phyloP scores from a whole-genome alignment of 768 basidiomycete species.

The Pilatotrama ljubarskyi region DNA sequence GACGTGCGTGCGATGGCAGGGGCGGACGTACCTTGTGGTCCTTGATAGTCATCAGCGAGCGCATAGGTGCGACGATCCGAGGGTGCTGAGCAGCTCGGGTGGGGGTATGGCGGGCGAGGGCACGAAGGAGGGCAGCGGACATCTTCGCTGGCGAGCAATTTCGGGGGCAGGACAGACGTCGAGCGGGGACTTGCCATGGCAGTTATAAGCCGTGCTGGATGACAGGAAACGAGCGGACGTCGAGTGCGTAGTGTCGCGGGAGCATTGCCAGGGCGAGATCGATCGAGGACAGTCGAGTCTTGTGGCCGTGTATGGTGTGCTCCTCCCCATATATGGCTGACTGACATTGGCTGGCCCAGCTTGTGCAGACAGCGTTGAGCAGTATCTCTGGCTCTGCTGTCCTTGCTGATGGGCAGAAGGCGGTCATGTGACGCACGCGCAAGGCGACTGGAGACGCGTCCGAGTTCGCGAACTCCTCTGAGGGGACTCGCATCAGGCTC shows the following conservation, averaged over 20 bases:
- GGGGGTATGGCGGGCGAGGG: background rate
- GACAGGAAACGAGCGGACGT: too few relatives aligned
- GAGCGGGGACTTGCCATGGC: background rate
- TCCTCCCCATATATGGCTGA: background rate
- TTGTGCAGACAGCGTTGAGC: too few relatives aligned
- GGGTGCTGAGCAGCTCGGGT: background rate
- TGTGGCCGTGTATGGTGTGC: background rate
- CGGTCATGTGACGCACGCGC: slow-evolving; percentile 3
- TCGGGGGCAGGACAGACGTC: background rate
- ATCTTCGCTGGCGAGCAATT: background rate
- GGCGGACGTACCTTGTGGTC: slow-evolving; percentile 41
- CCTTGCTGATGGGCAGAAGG: too few relatives aligned
- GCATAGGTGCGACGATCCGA: background rate
- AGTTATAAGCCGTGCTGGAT: background rate
- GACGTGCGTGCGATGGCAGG: background rate
- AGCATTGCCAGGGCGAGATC: background rate
- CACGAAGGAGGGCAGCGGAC: background rate
- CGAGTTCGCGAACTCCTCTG: background rate
- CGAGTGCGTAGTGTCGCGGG: background rate
- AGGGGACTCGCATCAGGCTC: too few relatives aligned
- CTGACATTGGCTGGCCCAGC: too few relatives aligned
- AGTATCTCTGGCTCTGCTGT: too few relatives aligned
- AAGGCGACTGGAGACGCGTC: background rate
- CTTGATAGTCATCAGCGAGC: slow-evolving; percentile 43
- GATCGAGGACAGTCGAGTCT: background rate